These are phyloP conservation scores for Exophiala phaeomuriformis DNA, from an alignment of 2,329 filamentous ascomycete genomes.

Conservation along the genomic window DNA sequence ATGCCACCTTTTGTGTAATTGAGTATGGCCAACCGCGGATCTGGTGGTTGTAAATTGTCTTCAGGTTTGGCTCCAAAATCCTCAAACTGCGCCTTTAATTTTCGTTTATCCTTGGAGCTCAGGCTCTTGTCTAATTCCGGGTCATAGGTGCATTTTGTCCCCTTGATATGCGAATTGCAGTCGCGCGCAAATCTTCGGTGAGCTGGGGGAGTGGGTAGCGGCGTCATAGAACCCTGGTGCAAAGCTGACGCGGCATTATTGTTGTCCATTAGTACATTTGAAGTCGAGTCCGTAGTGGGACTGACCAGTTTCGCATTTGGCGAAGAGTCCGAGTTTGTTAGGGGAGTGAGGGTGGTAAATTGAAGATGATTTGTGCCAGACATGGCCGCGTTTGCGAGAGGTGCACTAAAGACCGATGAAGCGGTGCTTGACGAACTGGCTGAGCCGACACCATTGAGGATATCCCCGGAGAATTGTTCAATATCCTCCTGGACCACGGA, in stretches of 20 bases:
- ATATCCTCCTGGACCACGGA: constrained; percentile 29
- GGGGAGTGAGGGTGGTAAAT: constrained; percentile 52
- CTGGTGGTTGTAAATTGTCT: constrained; percentile 69
- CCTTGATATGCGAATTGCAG: constrained; percentile 47
- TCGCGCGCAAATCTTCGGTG: constrained; percentile 45
- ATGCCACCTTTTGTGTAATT: constrained; percentile 56
- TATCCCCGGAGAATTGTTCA: constrained; percentile 49
- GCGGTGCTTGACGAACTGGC: constrained; percentile 64
- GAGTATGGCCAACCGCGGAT: constrained; percentile 68
- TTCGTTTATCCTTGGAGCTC: constrained; percentile 49
- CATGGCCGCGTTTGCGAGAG: constrained; percentile 46
- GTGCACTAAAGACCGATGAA: constrained; percentile 63
- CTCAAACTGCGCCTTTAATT: constrained; percentile 45
- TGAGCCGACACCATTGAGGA: constrained; percentile 63
- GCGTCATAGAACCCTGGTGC: constrained; percentile 34
- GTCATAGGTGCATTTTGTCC: constrained; percentile 55
- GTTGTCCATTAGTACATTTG: constrained; percentile 8
- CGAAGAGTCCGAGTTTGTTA: constrained; percentile 60
- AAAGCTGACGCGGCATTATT: constrained; percentile 29
- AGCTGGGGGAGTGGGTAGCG: constrained; percentile 40
- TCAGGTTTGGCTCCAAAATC: constrained; percentile 52
- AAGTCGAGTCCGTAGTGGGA: constrained; percentile 36
- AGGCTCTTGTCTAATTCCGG: constrained; percentile 55
- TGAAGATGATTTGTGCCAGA: constrained; percentile 50
- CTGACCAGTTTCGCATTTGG: constrained; percentile 51